These are phyloP conservation scores for Phytophthora podocarpi DNA, from an alignment of 352 stramenopile genomes.

Conservation along the genomic window DNA sequence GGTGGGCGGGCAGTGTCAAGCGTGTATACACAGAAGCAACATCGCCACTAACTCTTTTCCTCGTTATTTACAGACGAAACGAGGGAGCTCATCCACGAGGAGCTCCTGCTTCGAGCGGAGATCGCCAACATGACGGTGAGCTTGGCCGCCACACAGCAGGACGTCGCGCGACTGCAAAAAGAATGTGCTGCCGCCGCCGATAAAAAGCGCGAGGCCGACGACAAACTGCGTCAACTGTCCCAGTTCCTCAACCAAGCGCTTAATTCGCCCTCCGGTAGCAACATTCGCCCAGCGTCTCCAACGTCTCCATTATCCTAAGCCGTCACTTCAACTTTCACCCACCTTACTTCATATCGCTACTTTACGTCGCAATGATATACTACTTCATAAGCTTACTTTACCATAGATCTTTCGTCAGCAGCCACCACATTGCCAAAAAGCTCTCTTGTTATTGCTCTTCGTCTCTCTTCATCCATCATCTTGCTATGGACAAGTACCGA, in stretches of 20 bases:
- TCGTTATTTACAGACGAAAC: constrained; percentile 52
- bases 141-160: constrained; percentile 36
- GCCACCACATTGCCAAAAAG: constrained; percentile 28
- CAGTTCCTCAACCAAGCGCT: constrained; percentile 59
- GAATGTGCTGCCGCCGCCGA: constrained; percentile 53
- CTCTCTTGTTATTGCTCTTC: background rate
- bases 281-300: constrained; percentile 11
- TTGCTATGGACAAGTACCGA: constrained; percentile 84
- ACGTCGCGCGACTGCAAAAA: constrained; percentile 53
- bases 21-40: background rate
- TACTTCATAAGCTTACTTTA: constrained; percentile 39
- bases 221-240: constrained; percentile 58
- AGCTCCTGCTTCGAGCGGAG: constrained; percentile 60
- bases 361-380: background rate
- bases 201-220: constrained; percentile 57
- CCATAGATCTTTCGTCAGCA: constrained; percentile 38
- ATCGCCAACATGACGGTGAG: constrained; percentile 45
- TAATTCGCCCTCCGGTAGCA: constrained; percentile 5
- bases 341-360: constrained; percentile 33
- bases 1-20: constrained; percentile 22
- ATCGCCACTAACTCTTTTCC: background rate
- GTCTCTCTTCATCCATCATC: background rate
- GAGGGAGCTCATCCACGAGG: constrained; percentile 47
- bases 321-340: constrained; percentile 5
- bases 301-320: constrained; percentile 5